phyloP scores from a whole-genome alignment of 2,329 filamentous ascomycete genomes.

The Kalmusia sp. region DNA sequence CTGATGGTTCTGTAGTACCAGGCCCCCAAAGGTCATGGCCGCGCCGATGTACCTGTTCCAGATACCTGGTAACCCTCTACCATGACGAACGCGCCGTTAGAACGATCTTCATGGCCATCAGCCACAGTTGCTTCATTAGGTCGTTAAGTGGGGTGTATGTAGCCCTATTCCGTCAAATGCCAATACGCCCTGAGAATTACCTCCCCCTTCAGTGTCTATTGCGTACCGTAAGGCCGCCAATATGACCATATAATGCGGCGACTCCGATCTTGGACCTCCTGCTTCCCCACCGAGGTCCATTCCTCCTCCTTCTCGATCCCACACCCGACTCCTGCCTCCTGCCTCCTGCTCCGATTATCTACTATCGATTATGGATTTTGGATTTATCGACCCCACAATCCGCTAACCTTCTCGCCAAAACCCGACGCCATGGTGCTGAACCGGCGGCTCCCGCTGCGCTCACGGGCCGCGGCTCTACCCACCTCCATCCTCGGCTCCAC shows the following conservation, averaged over 20 bases:
- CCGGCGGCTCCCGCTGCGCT: conserved; percentile 31
- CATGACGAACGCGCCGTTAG: conserved; percentile 1
- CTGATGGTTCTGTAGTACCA: not conserved
- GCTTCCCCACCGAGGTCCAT: not conserved
- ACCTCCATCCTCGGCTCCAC: conserved; percentile 30
- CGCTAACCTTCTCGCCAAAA: conserved; percentile 32
- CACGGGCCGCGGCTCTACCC: conserved; percentile 15
- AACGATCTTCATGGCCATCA: not conserved
- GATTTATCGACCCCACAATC: conserved; percentile 27
- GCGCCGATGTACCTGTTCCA: conserved; percentile 3
- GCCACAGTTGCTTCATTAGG: conserved; percentile 11
- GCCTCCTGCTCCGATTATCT: too few relatives aligned
- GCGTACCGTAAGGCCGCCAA: conserved; percentile 4
- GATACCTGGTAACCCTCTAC: not conserved
- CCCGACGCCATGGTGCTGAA: conserved; percentile 33
- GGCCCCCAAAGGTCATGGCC: conserved; percentile 1
- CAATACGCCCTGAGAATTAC: not conserved
- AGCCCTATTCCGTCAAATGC: not conserved
- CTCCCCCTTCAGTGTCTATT: conserved; percentile 1
- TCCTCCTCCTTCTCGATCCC: not conserved
- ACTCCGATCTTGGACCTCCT: conserved; percentile 2
- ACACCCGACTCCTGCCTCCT: not conserved
- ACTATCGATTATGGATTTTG: not conserved
- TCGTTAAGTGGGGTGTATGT: conserved; percentile 7
- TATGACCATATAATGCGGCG: conserved; percentile 8